Evolutionary conservation across 495 filamentous ascomycete genomes (phyloP), one percentile per base, ranked within the genome.

Genomic region (Aspergillus panamensis): DNA sequence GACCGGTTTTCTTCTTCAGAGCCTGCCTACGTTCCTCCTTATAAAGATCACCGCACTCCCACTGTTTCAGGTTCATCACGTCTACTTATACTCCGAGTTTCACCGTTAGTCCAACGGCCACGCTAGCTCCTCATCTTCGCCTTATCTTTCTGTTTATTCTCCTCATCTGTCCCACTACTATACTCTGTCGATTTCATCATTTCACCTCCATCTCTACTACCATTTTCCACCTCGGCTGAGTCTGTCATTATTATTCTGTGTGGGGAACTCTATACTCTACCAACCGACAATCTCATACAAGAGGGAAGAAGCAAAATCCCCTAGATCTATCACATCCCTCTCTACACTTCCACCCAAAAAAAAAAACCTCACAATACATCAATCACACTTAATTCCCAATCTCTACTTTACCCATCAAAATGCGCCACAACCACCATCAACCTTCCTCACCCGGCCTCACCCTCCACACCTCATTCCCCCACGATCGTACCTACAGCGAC

Each of bases 401-500:
- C 16, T 16, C 31, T 16, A 39, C 32, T 3, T 14, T 4, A 14
- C 51, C 44, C n/a, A 16, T 45, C 39, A 59, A 52, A 43, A 62
- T 66, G 60, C 60, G 58, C 35, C 39, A 58, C 57, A 62, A 59
- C 31, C 62, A 66, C 31, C 62, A 66, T 8, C 42, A 14, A 25
- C 13, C 57, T 31, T 61, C 62, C 2, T 63, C 63, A 16, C 62
- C 65, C 37, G 55, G 64, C 54, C 65, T 72, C 35, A 69, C 59
- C 20, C 60, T 71, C 57, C 66, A 68, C 21, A 66, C 66, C 30
- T 59, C 64, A 44, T 69, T 69, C 63, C 57, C 44, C 33, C 60
- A 59, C 21, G 48, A 51, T 51, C 60, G 52, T 48, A 19, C 51
- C 33, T 59, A 31, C 53, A 62, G 48, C 55, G 55, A 65, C 43